Conservation (phyloP, 768 basidiomycete genomes). For the Termitomyces bulborhizus region DNA sequence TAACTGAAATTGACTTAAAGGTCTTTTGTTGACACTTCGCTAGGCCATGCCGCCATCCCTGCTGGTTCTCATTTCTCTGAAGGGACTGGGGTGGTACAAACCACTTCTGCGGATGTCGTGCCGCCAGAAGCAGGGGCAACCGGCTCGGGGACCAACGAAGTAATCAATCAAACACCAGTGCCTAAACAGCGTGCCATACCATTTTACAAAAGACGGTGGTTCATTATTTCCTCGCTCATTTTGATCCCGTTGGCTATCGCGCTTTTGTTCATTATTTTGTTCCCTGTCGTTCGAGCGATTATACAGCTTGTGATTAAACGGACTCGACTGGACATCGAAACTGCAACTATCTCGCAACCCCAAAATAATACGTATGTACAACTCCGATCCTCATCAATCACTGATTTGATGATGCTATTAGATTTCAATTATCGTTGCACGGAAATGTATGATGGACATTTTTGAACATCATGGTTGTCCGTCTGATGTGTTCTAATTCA, state of each 20-base stretch:
- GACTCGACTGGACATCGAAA: slow-evolving; percentile 45
- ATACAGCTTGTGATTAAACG: slow-evolving; percentile 58
- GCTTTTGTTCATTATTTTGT: slow-evolving; percentile 60
- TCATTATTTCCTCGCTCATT: slow-evolving; percentile 53
- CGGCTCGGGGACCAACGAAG: slow-evolving; percentile 8
- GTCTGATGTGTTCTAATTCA: slow-evolving; percentile 14
- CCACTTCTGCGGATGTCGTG: slow-evolving; percentile 18
- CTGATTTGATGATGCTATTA: slow-evolving; percentile 16
- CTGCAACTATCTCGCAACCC: slow-evolving; percentile 44
- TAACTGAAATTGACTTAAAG: background rate
- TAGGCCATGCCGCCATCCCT: slow-evolving; percentile 29
- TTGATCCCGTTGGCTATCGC: slow-evolving; percentile 48
- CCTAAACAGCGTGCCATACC: slow-evolving; percentile 23
- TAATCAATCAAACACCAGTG: slow-evolving; percentile 13
- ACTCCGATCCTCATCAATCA: background rate
- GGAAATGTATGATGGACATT: slow-evolving; percentile 38
- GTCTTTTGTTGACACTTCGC: background rate
- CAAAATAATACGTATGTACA: slow-evolving; percentile 49
- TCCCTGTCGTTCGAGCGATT: slow-evolving; percentile 63
- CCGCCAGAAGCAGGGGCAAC: slow-evolving; percentile 8
- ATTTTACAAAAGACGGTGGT: slow-evolving; percentile 58
- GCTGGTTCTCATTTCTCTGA: slow-evolving; percentile 24
- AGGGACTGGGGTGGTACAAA: slow-evolving; percentile 16
- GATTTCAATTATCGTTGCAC: slow-evolving; percentile 45
- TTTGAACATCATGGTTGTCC: background rate